Base-by-base conservation (phyloP, 73 alveolate genomes). In the Paramecium biaurelia region DNA sequence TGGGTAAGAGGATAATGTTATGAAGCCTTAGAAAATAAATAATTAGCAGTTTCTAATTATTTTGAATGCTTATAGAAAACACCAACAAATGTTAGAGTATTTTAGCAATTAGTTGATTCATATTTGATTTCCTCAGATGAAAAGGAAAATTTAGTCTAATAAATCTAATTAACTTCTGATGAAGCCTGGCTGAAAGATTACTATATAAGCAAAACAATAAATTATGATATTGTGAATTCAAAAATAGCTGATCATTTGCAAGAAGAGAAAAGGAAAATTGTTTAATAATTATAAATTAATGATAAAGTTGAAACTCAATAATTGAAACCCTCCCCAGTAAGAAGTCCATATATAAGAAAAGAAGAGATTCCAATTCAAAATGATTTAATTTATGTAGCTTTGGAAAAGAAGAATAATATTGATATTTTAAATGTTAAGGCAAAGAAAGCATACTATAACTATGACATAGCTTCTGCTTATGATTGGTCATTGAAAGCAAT, bases 381-480 rank as follows among this genome's bases (percentile, higher is more conserved):
- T 79, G 76, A 79, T n/a, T 24, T 56, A 10, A 95, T 97, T 53
- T 93, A 95, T 89, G 98, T 95, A 32, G 92, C 95, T 28, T 95
- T 98, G 45, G 79, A 93, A 21, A 92, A 93, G 70, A 93, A 94
- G 47, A 96, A 95, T 41, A 95, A 95, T 58, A 95, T 96, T 58
- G 98, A 97, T 92, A 85, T 98, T 43, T 92, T 95, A 94, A 63
- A 93, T 32, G 96, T 98, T 86, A 98, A 97, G 89, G 99, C 99
- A 2, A 99, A 97, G 90, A 94, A 96, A 87, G 93, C 90, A 42
- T 97, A 95, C 76, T 95, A 97, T 92, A 96, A 95, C 47, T 95
- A 98, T 74, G 98, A 98, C 79, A 96, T 95, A 68, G 82, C 95
- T 14, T 96, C 95, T 85, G 98, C 99, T 11, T 98, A 96, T 93